A percentile compares a stretch with the other conserved stretches of the same genome.
Evolutionary conservation across 129 eudicot species (phyloP).

Genomic region (Lactuca saligna): DNA sequence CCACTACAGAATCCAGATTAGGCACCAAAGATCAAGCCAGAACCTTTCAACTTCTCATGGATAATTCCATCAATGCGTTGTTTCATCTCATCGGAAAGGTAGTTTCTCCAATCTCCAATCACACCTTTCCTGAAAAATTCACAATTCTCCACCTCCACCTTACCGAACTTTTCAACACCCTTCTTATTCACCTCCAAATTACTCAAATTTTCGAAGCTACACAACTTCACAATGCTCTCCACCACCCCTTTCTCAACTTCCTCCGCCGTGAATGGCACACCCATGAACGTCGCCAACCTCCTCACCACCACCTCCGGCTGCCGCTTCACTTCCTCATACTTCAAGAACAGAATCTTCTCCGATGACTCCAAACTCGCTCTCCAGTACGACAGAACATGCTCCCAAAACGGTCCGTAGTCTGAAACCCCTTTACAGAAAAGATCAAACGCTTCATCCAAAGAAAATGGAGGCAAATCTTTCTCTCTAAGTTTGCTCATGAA

Average conservation of each 20-base stretch:
- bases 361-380: slow-evolving; percentile 1
- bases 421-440: slow-evolving; percentile 8
- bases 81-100: slow-evolving; percentile 36
- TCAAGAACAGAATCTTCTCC: slow-evolving; percentile 6
- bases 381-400: slow-evolving; percentile 18
- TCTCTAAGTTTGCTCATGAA: not conserved
- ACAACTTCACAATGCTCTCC: slow-evolving; percentile 33
- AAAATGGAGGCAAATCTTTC: not conserved
- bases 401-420: slow-evolving; percentile 6
- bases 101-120: slow-evolving; percentile 44
- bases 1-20: no score
- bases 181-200: slow-evolving; percentile 37
- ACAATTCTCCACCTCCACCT: slow-evolving; percentile 33
- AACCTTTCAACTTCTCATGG: slow-evolving; percentile 22
- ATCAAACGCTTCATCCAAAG: slow-evolving; percentile 3
- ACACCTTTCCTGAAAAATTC: slow-evolving; percentile 41
- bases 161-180: slow-evolving; percentile 16
- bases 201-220: slow-evolving; percentile 13
- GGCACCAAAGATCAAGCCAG: not conserved
- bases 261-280: no score
- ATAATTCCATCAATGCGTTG: slow-evolving; percentile 27
- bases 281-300: no score
- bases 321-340: slow-evolving; percentile 6
- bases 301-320: no score
- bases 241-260: not conserved